These are phyloP conservation scores for Saccharomyces hybrid DNA, from an alignment of 1,139 yeast species.

Conservation along the genomic window DNA sequence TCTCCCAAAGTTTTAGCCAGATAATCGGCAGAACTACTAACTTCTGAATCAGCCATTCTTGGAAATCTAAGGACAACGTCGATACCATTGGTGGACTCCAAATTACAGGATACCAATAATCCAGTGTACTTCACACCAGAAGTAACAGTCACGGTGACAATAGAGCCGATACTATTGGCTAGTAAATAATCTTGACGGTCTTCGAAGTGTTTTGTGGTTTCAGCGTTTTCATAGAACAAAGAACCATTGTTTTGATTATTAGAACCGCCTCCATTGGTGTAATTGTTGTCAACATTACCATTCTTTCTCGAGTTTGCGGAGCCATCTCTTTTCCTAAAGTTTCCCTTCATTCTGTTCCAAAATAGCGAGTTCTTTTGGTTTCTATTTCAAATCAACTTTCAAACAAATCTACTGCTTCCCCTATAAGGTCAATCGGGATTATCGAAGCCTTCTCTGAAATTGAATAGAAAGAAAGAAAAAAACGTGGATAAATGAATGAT, in stretches of 20 bases:
- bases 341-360: slow-evolving; percentile 13
- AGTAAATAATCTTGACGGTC: slow-evolving; percentile 46
- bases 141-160: slow-evolving; percentile 51
- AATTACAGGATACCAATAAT: slow-evolving; percentile 41
- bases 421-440: background rate
- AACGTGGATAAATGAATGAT: background rate
- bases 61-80: slow-evolving; percentile 52
- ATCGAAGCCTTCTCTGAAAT: background rate
- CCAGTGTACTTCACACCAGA: slow-evolving; percentile 60
- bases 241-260: background rate
- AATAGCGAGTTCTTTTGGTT: background rate
- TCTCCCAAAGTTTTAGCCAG: slow-evolving; percentile 37
- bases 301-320: background rate
- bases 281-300: background rate
- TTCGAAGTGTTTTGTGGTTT: slow-evolving; percentile 31
- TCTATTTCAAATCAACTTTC: background rate
- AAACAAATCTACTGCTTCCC: background rate
- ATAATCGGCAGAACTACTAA: slow-evolving; percentile 33
- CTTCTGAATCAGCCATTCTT: slow-evolving; percentile 35
- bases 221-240: slow-evolving; percentile 23
- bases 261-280: background rate
- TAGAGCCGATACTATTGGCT: slow-evolving; percentile 50
- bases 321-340: slow-evolving; percentile 8
- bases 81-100: slow-evolving; percentile 35
- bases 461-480: background rate